Percentiles rank a stretch among this genome's conserved stretches.
Evolutionary conservation across 163 green algal genomes (phyloP).

Genomic region (Scenedesmus sp.): DNA sequence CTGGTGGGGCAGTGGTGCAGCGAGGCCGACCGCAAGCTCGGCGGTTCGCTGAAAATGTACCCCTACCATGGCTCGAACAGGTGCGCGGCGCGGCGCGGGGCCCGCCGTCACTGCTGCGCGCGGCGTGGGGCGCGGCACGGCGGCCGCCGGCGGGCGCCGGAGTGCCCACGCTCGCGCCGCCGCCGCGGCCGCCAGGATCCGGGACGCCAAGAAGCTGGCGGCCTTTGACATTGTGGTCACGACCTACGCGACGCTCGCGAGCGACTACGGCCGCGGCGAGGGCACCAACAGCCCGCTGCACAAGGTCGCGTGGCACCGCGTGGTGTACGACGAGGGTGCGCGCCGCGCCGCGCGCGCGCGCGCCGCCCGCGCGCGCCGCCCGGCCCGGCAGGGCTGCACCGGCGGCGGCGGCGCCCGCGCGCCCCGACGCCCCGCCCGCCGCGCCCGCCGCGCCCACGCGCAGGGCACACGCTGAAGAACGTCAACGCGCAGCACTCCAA

Average conservation of each 20-base stretch:
- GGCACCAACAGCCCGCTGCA: slow-evolving; percentile 18
- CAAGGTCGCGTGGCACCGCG: slow-evolving; percentile 32
- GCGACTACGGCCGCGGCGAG: slow-evolving; percentile 9
- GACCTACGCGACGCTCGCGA: slow-evolving; percentile 24
- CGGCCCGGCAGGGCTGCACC: too few species aligned
- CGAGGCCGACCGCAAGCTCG: background rate
- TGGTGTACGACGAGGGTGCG: slow-evolving; percentile 42
- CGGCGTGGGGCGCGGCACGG: too few species aligned
- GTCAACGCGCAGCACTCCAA: background rate
- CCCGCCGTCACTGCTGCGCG: too few species aligned
- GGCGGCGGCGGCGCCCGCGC: too few species aligned
- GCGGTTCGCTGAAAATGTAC: background rate
- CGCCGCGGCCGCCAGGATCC: background rate
- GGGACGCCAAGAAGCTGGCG: slow-evolving; percentile 4
- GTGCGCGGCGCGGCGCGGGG: too few species aligned
- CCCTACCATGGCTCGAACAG: background rate
- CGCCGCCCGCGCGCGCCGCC: too few species aligned
- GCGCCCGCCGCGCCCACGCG: too few species aligned
- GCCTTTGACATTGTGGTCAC: slow-evolving; percentile 39
- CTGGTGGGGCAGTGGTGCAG: slow-evolving; percentile 14
- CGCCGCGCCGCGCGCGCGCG: background rate
- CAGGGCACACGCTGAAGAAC: slow-evolving; percentile 44
- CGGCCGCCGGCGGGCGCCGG: too few species aligned
- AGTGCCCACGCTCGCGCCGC: background rate
- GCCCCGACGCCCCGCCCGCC: too few species aligned